phyloP scores from a whole-genome alignment of 2,329 filamentous ascomycete genomes.

The Trichoderma sp. region DNA sequence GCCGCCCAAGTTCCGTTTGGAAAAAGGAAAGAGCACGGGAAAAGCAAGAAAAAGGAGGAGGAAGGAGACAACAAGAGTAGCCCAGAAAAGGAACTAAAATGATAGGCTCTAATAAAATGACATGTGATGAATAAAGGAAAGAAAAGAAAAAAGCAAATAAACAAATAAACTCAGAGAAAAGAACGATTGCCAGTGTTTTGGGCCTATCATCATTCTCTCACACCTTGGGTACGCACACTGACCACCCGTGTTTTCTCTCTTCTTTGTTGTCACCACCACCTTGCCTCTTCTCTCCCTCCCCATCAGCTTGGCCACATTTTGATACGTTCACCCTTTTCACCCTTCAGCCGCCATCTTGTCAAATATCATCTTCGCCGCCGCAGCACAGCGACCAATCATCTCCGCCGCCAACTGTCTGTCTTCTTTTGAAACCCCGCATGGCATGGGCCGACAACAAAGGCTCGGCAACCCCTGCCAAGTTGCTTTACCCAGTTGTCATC shows the following conservation, averaged over 20 bases:
- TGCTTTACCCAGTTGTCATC: neutral
- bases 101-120: neutral
- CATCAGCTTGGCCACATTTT: neutral
- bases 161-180: neutral
- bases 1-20: neutral
- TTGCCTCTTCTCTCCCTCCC: neutral
- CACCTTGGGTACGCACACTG: neutral
- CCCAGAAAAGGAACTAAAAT: neutral
- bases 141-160: neutral
- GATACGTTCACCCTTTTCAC: neutral
- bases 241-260: neutral
- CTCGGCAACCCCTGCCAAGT: slow-evolving; percentile 3
- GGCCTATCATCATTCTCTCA: neutral
- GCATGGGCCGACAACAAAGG: neutral
- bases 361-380: neutral
- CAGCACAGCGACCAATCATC: neutral
- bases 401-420: neutral
- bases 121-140: neutral
- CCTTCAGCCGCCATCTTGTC: neutral
- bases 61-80: neutral
- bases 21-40: neutral
- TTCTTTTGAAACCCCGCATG: slow-evolving; percentile 2
- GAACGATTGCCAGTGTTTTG: neutral
- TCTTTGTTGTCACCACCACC: neutral
- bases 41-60: neutral